Base-by-base conservation (phyloP, 2,329 filamentous ascomycete species). In the Parastagonospora avenae region DNA sequence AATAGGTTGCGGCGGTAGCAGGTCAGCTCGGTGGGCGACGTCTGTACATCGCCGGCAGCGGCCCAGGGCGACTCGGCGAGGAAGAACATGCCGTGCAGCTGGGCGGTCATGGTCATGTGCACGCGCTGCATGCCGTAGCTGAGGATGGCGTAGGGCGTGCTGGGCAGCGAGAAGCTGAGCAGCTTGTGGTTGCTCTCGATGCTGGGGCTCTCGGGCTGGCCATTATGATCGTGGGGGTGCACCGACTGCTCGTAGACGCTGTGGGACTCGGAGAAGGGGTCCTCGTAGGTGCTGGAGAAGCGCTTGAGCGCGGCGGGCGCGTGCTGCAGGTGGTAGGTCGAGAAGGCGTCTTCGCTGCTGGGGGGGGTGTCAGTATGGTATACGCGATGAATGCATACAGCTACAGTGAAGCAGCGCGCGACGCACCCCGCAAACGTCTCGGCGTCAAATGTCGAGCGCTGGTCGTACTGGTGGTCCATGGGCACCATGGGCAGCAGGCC, bases 1-100 rank as follows among this genome's bases (percentile, higher is more conserved):
- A 97, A 97, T 42, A 97, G 80, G 70, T 97, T 97, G 41, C 93
- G 86, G 59, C 93, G 89, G 75, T 97, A 97, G 80, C 93, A 97
- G 2, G 93, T 97, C 71, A 97, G 76, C 76, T 97, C 93, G 45
- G 85, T 91, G 1, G 70, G 88, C 42, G 87, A 77, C 40, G 82
- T 78, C 35, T 75, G 78, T 8, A 79, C 76, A 77, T 75, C 84
- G 74, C 73, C 85, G 72, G 79, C 77, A 4, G 81, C 77, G 54
- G 81, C 85, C 66, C 87, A 82, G 1, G 88, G 87, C 77, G 89
- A 89, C 70, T 93, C 90, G 28, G 90, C 91, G 29, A 93, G 79
- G 72, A 93, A 93, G 78, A 93, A 93, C 89, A 93, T 92, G 77
- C 90, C 90, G 68, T 92, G 89, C 28, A 93, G 84, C 75, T 93